Conservation (phyloP, 2,329 filamentous ascomycete genomes). For the Leptodontidium sp. region DNA sequence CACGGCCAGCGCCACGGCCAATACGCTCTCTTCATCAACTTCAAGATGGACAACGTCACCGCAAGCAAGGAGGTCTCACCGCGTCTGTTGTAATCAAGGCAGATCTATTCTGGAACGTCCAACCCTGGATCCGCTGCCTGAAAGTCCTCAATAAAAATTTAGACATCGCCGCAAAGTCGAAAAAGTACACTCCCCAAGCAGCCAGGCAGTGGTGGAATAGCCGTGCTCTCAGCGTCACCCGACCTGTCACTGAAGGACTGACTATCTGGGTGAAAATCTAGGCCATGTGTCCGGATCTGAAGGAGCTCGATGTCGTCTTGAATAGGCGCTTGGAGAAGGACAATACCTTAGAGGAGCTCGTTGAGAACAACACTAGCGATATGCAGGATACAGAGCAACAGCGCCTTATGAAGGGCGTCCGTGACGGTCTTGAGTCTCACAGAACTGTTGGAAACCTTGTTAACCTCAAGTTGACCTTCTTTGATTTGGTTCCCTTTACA, state of each 20-base stretch:
- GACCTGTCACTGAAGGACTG: neutral
- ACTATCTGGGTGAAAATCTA: slow-evolving; percentile 8
- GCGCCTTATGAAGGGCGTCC: neutral
- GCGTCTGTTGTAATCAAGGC: neutral
- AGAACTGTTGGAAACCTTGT: neutral
- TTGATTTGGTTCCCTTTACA: neutral
- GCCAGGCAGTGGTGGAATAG: neutral
- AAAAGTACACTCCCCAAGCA: neutral
- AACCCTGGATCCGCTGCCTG: neutral
- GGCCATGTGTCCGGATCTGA: slow-evolving; percentile 14
- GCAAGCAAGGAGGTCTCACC: slow-evolving; percentile 11
- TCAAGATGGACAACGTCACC: slow-evolving; percentile 13
- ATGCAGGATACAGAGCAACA: neutral
- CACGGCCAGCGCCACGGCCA: neutral
- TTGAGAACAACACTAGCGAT: neutral
- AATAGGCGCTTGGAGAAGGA: neutral
- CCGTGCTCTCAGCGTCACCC: neutral
- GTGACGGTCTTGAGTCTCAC: neutral
- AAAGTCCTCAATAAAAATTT: neutral
- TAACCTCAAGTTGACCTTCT: neutral
- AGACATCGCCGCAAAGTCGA: neutral
- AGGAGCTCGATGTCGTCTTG: slow-evolving; percentile 12
- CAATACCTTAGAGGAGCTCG: neutral
- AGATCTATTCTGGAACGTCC: slow-evolving; percentile 13
- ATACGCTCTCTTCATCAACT: slow-evolving; percentile 22